These are phyloP conservation scores for Hawksworthiomyces lignivorus DNA, from an alignment of 2,329 filamentous ascomycete genomes.

Conservation along the genomic window DNA sequence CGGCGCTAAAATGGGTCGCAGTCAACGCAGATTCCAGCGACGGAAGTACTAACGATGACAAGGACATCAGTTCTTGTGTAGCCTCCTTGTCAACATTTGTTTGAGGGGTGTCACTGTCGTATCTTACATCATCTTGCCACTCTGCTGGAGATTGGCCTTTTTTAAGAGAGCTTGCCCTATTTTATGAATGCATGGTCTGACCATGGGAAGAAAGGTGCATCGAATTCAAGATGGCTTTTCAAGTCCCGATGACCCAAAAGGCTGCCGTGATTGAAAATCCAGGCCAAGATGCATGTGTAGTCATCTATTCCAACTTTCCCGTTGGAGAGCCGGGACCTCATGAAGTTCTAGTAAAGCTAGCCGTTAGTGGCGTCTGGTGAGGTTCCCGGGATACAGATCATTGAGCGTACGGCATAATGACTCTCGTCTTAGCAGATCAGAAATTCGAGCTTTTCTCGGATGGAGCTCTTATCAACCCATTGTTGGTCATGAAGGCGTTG, in stretches of 20 bases:
- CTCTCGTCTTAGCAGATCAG: not conserved
- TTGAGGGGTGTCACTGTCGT: no score
- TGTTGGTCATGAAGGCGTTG: conserved; percentile 2
- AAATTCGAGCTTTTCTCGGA: not conserved
- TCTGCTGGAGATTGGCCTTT: no score
- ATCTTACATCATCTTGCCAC: no score
- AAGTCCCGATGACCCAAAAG: not conserved
- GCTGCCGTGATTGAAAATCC: conserved; percentile 4
- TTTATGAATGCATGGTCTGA: no score
- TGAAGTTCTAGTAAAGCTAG: conserved; percentile 3
- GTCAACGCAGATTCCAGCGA: no score
- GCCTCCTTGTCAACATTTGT: no score
- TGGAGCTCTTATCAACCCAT: conserved; percentile 2
- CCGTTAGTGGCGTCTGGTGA: not conserved
- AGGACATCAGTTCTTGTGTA: no score
- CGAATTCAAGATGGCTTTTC: no score
- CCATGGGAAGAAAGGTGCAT: no score
- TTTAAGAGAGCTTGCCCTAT: no score
- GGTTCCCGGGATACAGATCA: not conserved
- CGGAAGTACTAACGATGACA: no score
- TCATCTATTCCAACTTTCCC: not conserved
- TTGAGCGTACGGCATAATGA: not conserved
- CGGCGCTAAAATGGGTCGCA: no score
- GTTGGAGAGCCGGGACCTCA: not conserved
- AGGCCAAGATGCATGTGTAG: not conserved